Conservation (phyloP, 306 rosid genomes). For the Quercus gilva region DNA sequence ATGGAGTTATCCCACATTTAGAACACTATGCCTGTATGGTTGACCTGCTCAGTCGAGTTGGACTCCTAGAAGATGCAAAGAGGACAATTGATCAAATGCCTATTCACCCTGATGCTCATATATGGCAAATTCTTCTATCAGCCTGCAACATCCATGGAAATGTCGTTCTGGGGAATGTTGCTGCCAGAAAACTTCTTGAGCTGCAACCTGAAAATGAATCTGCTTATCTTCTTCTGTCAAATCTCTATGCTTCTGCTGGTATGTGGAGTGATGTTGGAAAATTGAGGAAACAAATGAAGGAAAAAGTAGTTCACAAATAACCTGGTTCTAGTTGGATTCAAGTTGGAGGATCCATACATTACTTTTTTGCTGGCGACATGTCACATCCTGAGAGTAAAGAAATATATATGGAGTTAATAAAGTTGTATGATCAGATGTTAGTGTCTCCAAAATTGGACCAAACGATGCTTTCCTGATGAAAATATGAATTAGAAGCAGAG, state of each 20-base stretch:
- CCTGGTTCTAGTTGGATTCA: neutral
- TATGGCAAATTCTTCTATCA: conserved; percentile 2
- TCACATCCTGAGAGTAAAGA: neutral
- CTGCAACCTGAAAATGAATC: conserved; percentile 2
- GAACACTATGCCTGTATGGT: conserved; percentile 18
- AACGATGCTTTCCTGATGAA: neutral
- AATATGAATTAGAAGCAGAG: neutral
- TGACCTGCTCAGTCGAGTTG: conserved; percentile 5
- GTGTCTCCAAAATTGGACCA: neutral
- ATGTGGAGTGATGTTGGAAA: neutral
- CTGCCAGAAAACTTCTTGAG: conserved; percentile 2
- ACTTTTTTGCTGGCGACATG: neutral
- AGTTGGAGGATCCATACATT: neutral
- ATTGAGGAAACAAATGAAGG: neutral
- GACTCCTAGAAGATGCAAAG: conserved; percentile 6
- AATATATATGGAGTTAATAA: neutral
- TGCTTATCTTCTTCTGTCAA: conserved; percentile 2
- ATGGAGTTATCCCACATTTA: neutral
- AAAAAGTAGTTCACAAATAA: neutral
- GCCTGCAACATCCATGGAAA: neutral
- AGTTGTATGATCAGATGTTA: neutral
- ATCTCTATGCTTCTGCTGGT: conserved; percentile 1
- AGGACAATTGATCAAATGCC: conserved; percentile 6
- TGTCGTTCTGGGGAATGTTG: neutral
- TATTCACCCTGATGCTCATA: conserved; percentile 10